Percentiles rank a stretch among this genome's conserved stretches.
phyloP scores from a whole-genome alignment of 495 filamentous ascomycete species.

The Diplogelasinospora grovesii region DNA sequence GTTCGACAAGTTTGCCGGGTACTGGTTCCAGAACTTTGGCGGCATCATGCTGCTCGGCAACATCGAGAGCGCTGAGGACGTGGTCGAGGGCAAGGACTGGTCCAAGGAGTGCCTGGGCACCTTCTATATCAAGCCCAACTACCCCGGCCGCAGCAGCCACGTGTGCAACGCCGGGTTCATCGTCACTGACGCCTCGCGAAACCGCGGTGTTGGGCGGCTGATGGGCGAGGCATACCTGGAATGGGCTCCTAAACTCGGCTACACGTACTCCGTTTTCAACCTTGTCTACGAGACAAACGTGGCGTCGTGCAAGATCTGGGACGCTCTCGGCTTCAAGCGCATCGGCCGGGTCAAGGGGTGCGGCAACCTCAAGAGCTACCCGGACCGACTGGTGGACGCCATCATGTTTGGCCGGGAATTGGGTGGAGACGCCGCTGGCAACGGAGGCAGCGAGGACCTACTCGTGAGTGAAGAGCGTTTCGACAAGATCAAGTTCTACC shows the following conservation, averaged over 20 bases:
- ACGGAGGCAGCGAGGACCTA: constrained; percentile 68
- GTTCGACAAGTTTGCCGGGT: constrained; percentile 68
- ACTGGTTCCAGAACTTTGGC: constrained; percentile 95
- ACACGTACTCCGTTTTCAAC: constrained; percentile 96
- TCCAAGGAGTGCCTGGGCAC: constrained; percentile 79
- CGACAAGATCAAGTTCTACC: constrained; percentile 96
- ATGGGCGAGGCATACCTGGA: constrained; percentile 95
- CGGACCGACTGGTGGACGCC: constrained; percentile 78
- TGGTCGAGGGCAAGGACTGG: constrained; percentile 72
- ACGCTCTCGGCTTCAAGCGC: constrained; percentile 94
- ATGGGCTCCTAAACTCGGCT: constrained; percentile 90
- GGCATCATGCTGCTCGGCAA: constrained; percentile 89
- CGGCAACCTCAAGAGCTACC: constrained; percentile 75
- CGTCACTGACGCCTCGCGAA: constrained; percentile 83
- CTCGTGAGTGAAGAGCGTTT: constrained; percentile 94
- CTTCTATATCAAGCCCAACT: constrained; percentile 97
- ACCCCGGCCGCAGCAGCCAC: constrained; percentile 91
- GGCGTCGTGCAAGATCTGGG: constrained; percentile 92
- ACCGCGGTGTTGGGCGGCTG: constrained; percentile 80
- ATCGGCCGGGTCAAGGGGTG: constrained; percentile 87
- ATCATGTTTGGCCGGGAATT: constrained; percentile 95
- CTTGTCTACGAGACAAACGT: constrained; percentile 97
- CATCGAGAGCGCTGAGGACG: constrained; percentile 52
- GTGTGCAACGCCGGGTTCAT: constrained; percentile 95
- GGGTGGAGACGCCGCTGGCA: constrained; percentile 30